A percentile compares a stretch with the other conserved stretches of the same genome.
Conservation (phyloP, 2,329 filamentous ascomycete species). For the Talaromyces sp. region DNA sequence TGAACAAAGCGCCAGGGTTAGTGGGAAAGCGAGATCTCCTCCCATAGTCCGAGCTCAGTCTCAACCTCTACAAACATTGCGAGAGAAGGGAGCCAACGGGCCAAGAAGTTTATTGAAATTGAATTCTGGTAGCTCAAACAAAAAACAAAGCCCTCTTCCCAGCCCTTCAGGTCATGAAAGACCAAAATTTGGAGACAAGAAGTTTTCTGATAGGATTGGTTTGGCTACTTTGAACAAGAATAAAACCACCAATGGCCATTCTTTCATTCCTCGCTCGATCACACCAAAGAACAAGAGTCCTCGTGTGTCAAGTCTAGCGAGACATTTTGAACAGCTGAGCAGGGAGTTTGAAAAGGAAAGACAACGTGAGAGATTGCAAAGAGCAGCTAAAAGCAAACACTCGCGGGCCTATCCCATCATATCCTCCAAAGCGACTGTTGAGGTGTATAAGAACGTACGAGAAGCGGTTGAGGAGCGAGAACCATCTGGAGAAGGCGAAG, state of each 20-base stretch:
- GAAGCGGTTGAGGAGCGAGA: constrained; percentile 84
- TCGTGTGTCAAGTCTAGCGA: constrained; percentile 85
- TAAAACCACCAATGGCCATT: constrained; percentile 54
- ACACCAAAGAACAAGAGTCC: constrained; percentile 67
- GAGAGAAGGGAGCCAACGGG: constrained; percentile 29
- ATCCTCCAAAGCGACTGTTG: constrained; percentile 91
- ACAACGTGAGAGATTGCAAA: constrained; percentile 75
- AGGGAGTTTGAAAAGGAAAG: constrained; percentile 95
- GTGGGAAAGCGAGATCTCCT: constrained; percentile 44
- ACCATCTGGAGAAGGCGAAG: constrained; percentile 62
- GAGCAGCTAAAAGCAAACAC: constrained; percentile 71
- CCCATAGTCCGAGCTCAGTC: constrained; percentile 53
- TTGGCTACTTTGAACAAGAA: constrained; percentile 63
- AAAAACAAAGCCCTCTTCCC: constrained; percentile 23
- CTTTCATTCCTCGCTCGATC: constrained; percentile 84
- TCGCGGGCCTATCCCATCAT: constrained; percentile 84
- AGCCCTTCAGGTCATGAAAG: constrained; percentile 33
- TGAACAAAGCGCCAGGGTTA: constrained; percentile 39
- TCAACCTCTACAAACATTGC: constrained; percentile 46
- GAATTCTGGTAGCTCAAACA: constrained; percentile 26
- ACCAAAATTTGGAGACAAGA: constrained; percentile 62
- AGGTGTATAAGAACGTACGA: constrained; percentile 90
- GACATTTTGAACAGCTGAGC: constrained; percentile 94
- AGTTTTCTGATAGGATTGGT: constrained; percentile 70
- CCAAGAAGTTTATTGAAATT: constrained; percentile 27